Conservation (phyloP, 139 green algal genomes). For the Closterium sp. region DNA sequence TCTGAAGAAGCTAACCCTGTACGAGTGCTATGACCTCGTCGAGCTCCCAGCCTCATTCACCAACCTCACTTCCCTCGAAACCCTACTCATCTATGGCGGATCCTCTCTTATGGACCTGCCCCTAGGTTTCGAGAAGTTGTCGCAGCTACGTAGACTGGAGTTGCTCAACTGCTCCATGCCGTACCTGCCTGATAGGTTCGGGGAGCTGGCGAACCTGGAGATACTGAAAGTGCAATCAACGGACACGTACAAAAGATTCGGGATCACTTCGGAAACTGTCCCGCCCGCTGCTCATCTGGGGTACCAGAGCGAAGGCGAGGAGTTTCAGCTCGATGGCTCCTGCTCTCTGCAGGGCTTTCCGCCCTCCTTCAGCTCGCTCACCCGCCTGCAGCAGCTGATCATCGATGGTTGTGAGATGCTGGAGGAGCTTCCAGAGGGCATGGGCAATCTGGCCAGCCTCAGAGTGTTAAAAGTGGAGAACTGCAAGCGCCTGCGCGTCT, state of each 20-base stretch:
- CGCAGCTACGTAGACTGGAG: neutral
- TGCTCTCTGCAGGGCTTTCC: neutral
- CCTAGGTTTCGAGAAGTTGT: neutral
- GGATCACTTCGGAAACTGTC: too few relatives aligned
- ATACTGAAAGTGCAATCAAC: neutral
- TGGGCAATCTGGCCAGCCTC: neutral
- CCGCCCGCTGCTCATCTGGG: too few relatives aligned
- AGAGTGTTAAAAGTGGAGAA: neutral
- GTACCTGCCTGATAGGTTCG: neutral
- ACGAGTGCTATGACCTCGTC: neutral
- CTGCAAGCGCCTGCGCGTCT: neutral
- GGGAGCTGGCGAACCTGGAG: neutral
- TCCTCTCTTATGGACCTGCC: neutral
- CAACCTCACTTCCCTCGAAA: neutral
- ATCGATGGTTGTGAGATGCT: neutral
- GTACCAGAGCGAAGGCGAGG: neutral
- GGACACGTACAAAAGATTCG: too few relatives aligned
- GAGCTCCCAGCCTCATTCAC: neutral
- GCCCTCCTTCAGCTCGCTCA: neutral
- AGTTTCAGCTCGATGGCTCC: neutral
- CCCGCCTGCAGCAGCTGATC: neutral
- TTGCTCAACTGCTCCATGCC: neutral
- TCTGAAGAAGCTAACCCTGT: neutral
- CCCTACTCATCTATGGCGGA: neutral
- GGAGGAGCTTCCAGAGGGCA: neutral